Percentiles rank a stretch among this genome's conserved stretches.
Evolutionary conservation across 768 basidiomycete species (phyloP).

Genomic region (Panus rudis): DNA sequence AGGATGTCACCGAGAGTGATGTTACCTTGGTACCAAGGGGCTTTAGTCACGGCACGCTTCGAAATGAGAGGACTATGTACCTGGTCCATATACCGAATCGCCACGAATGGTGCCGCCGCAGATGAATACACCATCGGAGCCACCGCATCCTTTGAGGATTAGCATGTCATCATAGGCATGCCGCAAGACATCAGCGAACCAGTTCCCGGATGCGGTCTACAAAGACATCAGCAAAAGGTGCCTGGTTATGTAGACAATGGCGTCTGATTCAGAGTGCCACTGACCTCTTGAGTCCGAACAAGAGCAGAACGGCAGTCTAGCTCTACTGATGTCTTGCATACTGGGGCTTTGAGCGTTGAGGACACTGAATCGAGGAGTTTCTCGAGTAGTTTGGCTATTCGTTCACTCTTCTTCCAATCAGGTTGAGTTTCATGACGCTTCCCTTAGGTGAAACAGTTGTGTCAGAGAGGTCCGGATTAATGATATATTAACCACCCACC

Average conservation of each 20-base stretch:
- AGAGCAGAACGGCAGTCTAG: slow-evolving; percentile 72
- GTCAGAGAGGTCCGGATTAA: neutral
- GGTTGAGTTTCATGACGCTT: slow-evolving; percentile 60
- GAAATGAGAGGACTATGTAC: slow-evolving; percentile 29
- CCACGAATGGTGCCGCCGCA: slow-evolving; percentile 82
- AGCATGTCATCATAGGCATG: slow-evolving; percentile 77
- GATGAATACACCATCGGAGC: slow-evolving; percentile 75
- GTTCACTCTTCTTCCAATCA: slow-evolving; percentile 34
- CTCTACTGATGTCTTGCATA: slow-evolving; percentile 60
- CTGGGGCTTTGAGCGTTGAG: slow-evolving; percentile 61
- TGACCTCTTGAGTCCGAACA: slow-evolving; percentile 70
- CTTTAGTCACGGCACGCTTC: neutral
- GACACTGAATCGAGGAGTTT: slow-evolving; percentile 63
- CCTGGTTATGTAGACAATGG: neutral
- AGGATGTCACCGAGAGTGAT: slow-evolving; percentile 82
- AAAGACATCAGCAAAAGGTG: neutral
- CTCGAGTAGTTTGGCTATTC: slow-evolving; percentile 52
- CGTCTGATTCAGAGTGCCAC: neutral
- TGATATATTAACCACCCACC: slow-evolving; percentile 36
- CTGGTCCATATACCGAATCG: slow-evolving; percentile 79
- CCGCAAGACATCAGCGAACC: slow-evolving; percentile 79
- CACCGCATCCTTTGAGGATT: slow-evolving; percentile 48
- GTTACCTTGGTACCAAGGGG: slow-evolving; percentile 35
- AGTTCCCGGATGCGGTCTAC: slow-evolving; percentile 68
- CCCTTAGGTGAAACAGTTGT: slow-evolving; percentile 32